These are phyloP conservation scores for Fusarium austroafricanum DNA, from an alignment of 2,329 filamentous ascomycete genomes.

Conservation along the genomic window DNA sequence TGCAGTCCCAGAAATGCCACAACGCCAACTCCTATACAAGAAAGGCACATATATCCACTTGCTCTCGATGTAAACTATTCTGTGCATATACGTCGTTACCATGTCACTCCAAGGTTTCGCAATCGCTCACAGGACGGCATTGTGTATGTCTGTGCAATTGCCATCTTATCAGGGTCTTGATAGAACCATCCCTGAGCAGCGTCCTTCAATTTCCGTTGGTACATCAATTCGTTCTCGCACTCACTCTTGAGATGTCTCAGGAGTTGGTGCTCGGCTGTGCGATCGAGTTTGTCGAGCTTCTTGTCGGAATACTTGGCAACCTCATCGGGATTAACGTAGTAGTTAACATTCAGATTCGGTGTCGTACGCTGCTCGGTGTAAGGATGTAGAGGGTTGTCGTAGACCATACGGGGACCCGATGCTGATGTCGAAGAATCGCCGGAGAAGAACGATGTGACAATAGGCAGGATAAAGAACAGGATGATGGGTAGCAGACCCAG, in stretches of 20 bases:
- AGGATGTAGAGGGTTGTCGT: conserved; percentile 76
- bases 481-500: conserved; percentile 87
- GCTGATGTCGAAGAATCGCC: conserved; percentile 58
- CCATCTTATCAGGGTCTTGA: conserved; percentile 82
- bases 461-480: conserved; percentile 86
- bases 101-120: conserved; percentile 53
- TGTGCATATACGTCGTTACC: conserved; percentile 31
- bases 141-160: conserved; percentile 68
- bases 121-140: conserved; percentile 66
- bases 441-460: conserved; percentile 83
- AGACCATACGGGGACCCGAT: conserved; percentile 73
- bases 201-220: conserved; percentile 75
- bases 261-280: conserved; percentile 78
- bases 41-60: conserved; percentile 29
- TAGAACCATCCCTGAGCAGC: conserved; percentile 90
- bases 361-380: conserved; percentile 81
- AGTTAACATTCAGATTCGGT: conserved; percentile 77
- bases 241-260: conserved; percentile 73
- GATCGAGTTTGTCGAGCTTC: conserved; percentile 81
- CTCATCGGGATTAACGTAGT: conserved; percentile 86
- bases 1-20: conserved; percentile 46
- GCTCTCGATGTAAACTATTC: background rate
- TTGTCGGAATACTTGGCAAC: conserved; percentile 75
- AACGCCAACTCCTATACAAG: conserved; percentile 48
- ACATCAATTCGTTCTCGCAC: conserved; percentile 79